phyloP scores from a whole-genome alignment of 2,329 filamentous ascomycete species.

The Pseudogymnoascus sp. region DNA sequence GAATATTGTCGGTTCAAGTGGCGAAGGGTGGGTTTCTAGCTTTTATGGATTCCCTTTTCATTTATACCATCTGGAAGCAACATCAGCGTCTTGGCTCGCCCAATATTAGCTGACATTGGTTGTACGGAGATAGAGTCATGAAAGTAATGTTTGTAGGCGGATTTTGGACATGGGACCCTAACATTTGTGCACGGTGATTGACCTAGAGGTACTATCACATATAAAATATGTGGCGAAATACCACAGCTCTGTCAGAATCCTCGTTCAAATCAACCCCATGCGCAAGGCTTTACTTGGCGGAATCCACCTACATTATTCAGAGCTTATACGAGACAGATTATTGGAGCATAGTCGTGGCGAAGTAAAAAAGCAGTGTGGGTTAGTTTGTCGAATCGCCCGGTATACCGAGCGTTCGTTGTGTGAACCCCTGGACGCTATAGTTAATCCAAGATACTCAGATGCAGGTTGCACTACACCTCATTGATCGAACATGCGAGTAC shows the following conservation, averaged over 20 bases:
- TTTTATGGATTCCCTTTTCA: neutral
- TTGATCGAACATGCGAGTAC: neutral
- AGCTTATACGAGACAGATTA: neutral
- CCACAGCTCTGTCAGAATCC: neutral
- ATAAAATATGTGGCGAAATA: neutral
- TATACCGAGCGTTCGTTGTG: neutral
- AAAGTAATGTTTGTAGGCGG: neutral
- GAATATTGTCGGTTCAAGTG: neutral
- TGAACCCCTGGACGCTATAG: neutral
- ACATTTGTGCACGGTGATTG: neutral
- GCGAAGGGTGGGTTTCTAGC: neutral
- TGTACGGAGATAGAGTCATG: neutral
- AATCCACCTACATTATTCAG: constrained; percentile 7
- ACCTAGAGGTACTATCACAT: neutral
- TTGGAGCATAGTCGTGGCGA: neutral
- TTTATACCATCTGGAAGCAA: neutral
- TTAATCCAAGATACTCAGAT: neutral
- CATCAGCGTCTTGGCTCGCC: neutral
- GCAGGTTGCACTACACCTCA: neutral
- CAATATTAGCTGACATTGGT: neutral
- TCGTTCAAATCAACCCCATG: neutral
- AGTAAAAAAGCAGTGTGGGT: neutral
- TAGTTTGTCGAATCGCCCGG: neutral
- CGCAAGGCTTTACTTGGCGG: neutral
- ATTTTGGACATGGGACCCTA: constrained; percentile 6